A percentile compares a stretch with the other conserved stretches of the same genome.
Evolutionary conservation across 768 basidiomycete genomes (phyloP).

Genomic region (Termitomyces sp.): DNA sequence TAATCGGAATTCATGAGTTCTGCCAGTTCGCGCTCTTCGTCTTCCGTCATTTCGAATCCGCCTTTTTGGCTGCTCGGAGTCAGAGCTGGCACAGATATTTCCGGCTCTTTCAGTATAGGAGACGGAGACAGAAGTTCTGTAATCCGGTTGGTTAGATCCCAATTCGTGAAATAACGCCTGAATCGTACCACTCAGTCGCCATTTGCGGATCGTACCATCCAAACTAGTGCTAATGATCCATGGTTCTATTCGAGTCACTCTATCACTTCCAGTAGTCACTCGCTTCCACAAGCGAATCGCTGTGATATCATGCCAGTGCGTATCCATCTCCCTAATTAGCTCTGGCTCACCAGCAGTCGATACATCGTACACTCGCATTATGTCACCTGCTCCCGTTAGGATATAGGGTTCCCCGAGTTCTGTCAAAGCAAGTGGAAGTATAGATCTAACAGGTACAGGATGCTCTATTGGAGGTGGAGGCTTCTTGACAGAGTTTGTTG

Average conservation of each 20-base stretch:
- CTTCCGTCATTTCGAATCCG: slow-evolving; percentile 63
- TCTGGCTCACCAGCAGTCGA: slow-evolving; percentile 65
- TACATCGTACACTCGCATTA: slow-evolving; percentile 77
- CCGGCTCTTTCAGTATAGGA: slow-evolving; percentile 8
- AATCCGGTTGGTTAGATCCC: neutral
- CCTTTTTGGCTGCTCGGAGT: slow-evolving; percentile 10
- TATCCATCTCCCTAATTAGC: slow-evolving; percentile 71
- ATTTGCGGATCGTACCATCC: slow-evolving; percentile 84
- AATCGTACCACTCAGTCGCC: slow-evolving; percentile 64
- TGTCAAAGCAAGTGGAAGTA: slow-evolving; percentile 67
- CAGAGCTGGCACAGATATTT: slow-evolving; percentile 6
- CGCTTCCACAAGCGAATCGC: slow-evolving; percentile 72
- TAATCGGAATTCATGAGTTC: slow-evolving; percentile 52
- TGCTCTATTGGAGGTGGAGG: slow-evolving; percentile 53
- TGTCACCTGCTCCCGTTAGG: slow-evolving; percentile 81
- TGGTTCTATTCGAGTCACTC: slow-evolving; percentile 53
- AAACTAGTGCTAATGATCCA: slow-evolving; percentile 84
- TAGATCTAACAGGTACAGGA: slow-evolving; percentile 61
- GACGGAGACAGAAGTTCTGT: slow-evolving; percentile 40
- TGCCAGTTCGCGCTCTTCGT: slow-evolving; percentile 86
- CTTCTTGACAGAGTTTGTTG: slow-evolving; percentile 23
- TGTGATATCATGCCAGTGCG: slow-evolving; percentile 88
- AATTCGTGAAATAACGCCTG: neutral
- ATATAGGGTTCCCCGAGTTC: slow-evolving; percentile 69
- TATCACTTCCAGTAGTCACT: slow-evolving; percentile 37